Evolutionary conservation across 1,284 basidiomycete genomes (phyloP).

Genomic region (Entoloma clypeatum): DNA sequence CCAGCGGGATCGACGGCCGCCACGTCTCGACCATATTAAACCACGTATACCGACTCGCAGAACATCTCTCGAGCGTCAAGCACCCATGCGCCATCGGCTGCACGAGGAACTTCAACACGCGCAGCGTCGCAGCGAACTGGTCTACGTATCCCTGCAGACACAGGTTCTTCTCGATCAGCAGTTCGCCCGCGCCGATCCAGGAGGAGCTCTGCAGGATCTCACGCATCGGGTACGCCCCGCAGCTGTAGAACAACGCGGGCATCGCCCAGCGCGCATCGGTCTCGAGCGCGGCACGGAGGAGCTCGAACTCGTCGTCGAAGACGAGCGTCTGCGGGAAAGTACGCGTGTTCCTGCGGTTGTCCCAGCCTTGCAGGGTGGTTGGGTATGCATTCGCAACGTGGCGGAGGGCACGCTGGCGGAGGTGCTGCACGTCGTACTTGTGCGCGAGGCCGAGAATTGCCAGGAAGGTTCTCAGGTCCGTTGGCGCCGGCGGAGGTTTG

Average conservation of each 20-base stretch:
- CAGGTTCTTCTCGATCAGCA: conserved; percentile 13
- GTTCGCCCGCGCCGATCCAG: conserved; percentile 14
- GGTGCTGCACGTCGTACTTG: conserved; percentile 26
- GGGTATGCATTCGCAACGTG: conserved; percentile 28
- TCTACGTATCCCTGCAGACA: conserved; percentile 17
- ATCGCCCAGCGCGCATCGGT: conserved; percentile 17
- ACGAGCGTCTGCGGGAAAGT: conserved; percentile 12
- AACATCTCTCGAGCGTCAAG: conserved; percentile 7
- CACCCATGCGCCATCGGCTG: conserved; percentile 9
- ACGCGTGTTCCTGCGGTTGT: conserved; percentile 19
- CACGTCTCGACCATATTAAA: conserved; percentile 17
- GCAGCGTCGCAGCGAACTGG: conserved; percentile 14
- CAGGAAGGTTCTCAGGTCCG: conserved; percentile 9
- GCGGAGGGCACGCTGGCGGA: conserved; percentile 24
- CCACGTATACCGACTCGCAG: conserved; percentile 12
- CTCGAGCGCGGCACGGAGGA: conserved; percentile 13
- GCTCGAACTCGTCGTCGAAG: conserved; percentile 18
- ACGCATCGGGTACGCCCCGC: conserved; percentile 18
- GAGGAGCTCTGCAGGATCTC: conserved; percentile 17
- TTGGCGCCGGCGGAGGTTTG: conserved; percentile 11
- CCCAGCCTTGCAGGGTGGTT: conserved; percentile 26
- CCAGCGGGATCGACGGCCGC: conserved; percentile 16
- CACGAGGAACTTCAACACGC: conserved; percentile 14
- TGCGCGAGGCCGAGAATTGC: conserved; percentile 26
- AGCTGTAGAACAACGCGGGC: conserved; percentile 20